Evolutionary conservation across 306 rosid species (phyloP), one percentile per base, ranked within the genome.

Genomic region (Fragaria iinumae): DNA sequence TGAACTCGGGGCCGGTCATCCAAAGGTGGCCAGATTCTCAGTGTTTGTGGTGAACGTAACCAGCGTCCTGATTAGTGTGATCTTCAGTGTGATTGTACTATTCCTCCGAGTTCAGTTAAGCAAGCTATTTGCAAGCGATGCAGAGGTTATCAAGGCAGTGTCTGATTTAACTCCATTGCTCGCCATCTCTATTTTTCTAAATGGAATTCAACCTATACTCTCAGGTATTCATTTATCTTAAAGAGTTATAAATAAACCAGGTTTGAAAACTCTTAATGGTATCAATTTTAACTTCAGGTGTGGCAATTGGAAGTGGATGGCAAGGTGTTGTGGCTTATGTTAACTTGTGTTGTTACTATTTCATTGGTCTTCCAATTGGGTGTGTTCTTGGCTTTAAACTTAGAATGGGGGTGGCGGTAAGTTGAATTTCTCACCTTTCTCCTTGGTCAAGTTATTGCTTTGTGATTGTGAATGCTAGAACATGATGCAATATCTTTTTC

Each of bases 271-370:
- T 7, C 23, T 1, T 11, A 14, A 44, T 8, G 12, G 27, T 41
- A 8, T 45, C 14, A 59, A 25, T 27, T 45, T 9, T 59, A 20
- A 39, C 32, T 29, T 67, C 73, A 91, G 96, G 91, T 3, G 96
- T 89, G 71, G 96, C 96, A 50, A 81, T 91, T 76, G 96, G 93
- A 64, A 86, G 91, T 74, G 93, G 93, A 81, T 87, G 96, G 96
- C 96, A 91, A 83, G 89, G 79, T 21, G 45, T 84, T 34, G 96
- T 91, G 36, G 96, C 90, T 68, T 89, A 89, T 76, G 92, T 91
- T 6, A 91, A 91, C 83, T 80, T 89, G 50, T 71, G 76, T n/a
- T 74, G 80, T 73, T 91, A 91, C 80, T 91, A 91, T 74, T 23
- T 78, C 9, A 76, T 91, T 79, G 96, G 93, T 56, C 90, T 89